A percentile compares a stretch with the other conserved stretches of the same genome.
phyloP scores from a whole-genome alignment of 1,284 basidiomycete species.

The Sanghuangporus weigelae region DNA sequence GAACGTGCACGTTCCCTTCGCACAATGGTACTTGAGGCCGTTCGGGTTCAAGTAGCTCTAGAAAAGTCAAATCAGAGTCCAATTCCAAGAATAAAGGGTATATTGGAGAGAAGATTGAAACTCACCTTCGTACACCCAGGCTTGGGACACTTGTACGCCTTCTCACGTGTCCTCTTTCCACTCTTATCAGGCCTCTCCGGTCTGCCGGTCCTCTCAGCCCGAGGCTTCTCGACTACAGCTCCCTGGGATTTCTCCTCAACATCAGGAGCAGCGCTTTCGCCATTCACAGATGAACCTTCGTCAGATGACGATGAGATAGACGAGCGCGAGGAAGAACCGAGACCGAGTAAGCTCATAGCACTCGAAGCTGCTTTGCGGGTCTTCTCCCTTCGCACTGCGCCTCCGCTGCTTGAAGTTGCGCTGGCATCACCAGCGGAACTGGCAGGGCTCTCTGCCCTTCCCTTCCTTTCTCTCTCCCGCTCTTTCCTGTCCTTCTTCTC shows the following conservation, averaged over 20 bases:
- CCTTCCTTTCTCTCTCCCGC: not conserved
- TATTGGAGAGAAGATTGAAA: not conserved
- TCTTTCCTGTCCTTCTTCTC: not conserved
- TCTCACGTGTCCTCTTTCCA: slow-evolving; percentile 25
- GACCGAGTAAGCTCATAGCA: not conserved
- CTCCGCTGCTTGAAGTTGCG: not conserved
- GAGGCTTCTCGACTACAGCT: not conserved
- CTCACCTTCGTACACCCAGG: slow-evolving; percentile 37
- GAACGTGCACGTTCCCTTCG: slow-evolving; percentile 53
- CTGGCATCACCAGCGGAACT: not conserved
- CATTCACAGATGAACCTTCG: not conserved
- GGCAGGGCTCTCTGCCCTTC: not conserved
- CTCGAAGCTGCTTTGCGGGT: not conserved
- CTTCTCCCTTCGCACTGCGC: not conserved
- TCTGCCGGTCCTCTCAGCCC: not conserved
- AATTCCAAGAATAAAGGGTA: slow-evolving; percentile 16
- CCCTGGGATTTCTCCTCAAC: not conserved
- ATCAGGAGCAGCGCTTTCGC: not conserved
- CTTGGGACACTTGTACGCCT: slow-evolving; percentile 35
- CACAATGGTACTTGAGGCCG: slow-evolving; percentile 56
- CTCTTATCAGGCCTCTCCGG: slow-evolving; percentile 10
- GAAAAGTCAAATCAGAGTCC: not conserved
- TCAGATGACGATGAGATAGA: not conserved
- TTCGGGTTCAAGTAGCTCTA: slow-evolving; percentile 53
- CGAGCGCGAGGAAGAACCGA: not conserved